These are phyloP conservation scores for Fraxinus xanthoxyloides DNA, from an alignment of 305 asterid genomes.

Conservation along the genomic window DNA sequence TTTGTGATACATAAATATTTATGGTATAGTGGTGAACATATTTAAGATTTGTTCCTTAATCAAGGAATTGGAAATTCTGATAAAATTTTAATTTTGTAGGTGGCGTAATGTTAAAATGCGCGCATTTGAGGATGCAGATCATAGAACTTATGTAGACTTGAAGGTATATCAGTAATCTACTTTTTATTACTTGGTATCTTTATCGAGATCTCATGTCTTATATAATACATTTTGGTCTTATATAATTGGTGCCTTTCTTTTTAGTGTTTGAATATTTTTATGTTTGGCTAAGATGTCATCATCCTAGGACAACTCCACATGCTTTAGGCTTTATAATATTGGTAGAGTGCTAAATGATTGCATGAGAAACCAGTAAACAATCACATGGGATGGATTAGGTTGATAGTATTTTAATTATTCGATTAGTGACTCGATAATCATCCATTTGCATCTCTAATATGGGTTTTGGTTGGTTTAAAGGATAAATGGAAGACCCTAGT, in stretches of 20 bases:
- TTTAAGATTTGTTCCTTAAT: background rate
- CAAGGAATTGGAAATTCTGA: background rate
- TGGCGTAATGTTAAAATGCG: constrained; percentile 97
- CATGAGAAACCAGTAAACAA: constrained; percentile 28
- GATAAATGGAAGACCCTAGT: constrained; percentile 99
- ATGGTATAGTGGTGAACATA: background rate
- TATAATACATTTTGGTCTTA: background rate
- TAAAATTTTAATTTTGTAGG: constrained; percentile 40
- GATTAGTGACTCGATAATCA: constrained; percentile 7
- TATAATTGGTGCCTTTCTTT: background rate
- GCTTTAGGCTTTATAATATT: constrained; percentile 28
- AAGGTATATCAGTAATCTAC: constrained; percentile 48
- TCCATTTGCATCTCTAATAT: background rate
- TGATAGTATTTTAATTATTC: constrained; percentile 2
- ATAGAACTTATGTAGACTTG: constrained; percentile 90
- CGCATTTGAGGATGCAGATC: constrained; percentile 86
- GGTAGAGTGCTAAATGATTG: constrained; percentile 23
- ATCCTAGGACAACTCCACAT: constrained; percentile 24
- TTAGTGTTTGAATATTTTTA: background rate
- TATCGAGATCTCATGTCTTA: background rate
- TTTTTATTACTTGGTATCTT: background rate
- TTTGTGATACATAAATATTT: background rate
- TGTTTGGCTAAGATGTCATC: background rate
- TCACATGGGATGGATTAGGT: constrained; percentile 30
- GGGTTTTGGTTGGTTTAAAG: constrained; percentile 36